Evolutionary conservation across 495 filamentous ascomycete species (phyloP).

Genomic region (Friedmanniomyces simplex): DNA sequence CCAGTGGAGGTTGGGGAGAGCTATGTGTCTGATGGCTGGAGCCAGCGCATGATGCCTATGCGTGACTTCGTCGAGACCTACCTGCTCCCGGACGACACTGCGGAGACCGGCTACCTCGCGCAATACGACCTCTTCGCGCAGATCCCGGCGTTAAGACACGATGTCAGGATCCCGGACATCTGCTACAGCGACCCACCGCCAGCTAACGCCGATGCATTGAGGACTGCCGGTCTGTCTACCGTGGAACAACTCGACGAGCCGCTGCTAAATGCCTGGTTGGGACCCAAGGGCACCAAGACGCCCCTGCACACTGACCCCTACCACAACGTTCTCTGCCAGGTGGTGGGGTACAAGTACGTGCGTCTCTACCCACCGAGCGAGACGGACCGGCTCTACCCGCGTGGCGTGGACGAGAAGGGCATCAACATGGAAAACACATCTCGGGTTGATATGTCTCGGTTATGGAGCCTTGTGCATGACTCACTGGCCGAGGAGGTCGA

Average conservation of each 20-base stretch:
- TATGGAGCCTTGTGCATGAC: neutral
- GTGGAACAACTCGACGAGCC: slow-evolving; percentile 23
- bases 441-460: slow-evolving; percentile 47
- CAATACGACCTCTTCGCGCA: slow-evolving; percentile 83
- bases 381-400: slow-evolving; percentile 50
- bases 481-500: neutral
- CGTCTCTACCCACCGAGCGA: slow-evolving; percentile 66
- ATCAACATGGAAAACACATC: slow-evolving; percentile 94
- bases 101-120: slow-evolving; percentile 55
- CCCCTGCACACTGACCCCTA: slow-evolving; percentile 91
- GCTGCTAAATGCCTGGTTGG: slow-evolving; percentile 76
- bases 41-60: slow-evolving; percentile 72
- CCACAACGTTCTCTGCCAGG: slow-evolving; percentile 84
- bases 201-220: slow-evolving; percentile 13
- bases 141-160: slow-evolving; percentile 63
- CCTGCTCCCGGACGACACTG: slow-evolving; percentile 1
- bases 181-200: slow-evolving; percentile 45
- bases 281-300: slow-evolving; percentile 76
- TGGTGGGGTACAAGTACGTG: slow-evolving; percentile 85
- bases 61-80: slow-evolving; percentile 56
- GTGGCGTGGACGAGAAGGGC: slow-evolving; percentile 54
- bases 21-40: slow-evolving; percentile 82
- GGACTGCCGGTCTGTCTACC: slow-evolving; percentile 30
- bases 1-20: slow-evolving; percentile 83
- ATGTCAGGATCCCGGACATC: slow-evolving; percentile 74